Evolutionary conservation across 2,329 filamentous ascomycete genomes (phyloP).

Genomic region (Onygenales sp.): DNA sequence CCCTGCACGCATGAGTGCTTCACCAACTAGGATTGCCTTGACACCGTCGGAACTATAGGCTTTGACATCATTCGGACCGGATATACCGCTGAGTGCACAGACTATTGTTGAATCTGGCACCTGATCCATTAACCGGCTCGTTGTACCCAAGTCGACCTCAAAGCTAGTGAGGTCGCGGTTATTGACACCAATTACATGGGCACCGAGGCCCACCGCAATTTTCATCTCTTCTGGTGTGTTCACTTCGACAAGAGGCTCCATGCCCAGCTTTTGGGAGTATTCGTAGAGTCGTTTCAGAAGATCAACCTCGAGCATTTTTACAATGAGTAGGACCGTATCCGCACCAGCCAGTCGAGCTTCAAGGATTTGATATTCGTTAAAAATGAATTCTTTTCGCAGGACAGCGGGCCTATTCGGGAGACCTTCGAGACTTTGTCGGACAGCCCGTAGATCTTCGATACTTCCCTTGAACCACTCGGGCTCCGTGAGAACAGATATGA

Average conservation of each 20-base stretch:
- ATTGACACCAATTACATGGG: constrained; percentile 92
- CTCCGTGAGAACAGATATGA: constrained; percentile 97
- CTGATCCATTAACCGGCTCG: constrained; percentile 75
- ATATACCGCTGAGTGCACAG: constrained; percentile 90
- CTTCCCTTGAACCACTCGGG: constrained; percentile 99
- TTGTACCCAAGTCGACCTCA: constrained; percentile 89
- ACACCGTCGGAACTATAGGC: constrained; percentile 84
- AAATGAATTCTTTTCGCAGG: constrained; percentile 92
- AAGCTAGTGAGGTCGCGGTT: constrained; percentile 95
- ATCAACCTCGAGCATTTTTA: constrained; percentile 85
- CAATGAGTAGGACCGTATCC: constrained; percentile 89
- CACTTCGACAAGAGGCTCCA: constrained; percentile 96
- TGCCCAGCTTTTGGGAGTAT: constrained; percentile 81
- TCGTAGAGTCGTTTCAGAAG: constrained; percentile 70
- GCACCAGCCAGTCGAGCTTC: constrained; percentile 88
- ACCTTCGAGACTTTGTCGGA: constrained; percentile 77
- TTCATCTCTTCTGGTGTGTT: constrained; percentile 92
- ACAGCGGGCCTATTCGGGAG: constrained; percentile 90
- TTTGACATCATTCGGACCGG: constrained; percentile 75
- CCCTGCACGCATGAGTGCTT: constrained; percentile 86
- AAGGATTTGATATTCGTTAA: constrained; percentile 95
- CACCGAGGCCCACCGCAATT: constrained; percentile 72
- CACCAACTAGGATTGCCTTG: constrained; percentile 85
- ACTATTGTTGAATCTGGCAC: constrained; percentile 80
- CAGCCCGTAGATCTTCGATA: constrained; percentile 82